Evolutionary conservation across 148 eudicot species (phyloP).

Genomic region (Rhododendron simsii): DNA sequence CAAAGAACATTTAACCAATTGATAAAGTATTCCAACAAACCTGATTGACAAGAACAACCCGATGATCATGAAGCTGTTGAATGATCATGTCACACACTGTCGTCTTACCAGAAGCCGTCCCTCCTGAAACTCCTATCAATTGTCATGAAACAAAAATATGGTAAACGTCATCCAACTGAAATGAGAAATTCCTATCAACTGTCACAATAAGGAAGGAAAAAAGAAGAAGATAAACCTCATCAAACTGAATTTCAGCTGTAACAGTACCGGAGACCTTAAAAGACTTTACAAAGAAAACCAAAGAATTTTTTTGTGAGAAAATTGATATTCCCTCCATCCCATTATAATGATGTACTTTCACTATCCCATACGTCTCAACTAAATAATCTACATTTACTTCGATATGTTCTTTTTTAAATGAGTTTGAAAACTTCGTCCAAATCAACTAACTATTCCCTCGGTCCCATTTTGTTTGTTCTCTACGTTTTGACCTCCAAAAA

Average conservation of each 20-base stretch:
- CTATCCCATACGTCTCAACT: not conserved
- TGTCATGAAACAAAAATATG: not conserved
- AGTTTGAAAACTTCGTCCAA: not conserved
- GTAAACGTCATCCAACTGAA: not conserved
- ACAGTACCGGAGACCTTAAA: not conserved
- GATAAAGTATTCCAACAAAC: slow-evolving; percentile 22
- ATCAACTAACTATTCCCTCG: not conserved
- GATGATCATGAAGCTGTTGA: slow-evolving; percentile 97
- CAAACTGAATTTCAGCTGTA: not conserved
- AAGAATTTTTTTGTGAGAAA: not conserved
- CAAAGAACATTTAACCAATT: not conserved
- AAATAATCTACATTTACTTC: not conserved
- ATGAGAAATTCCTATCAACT: slow-evolving; percentile 4
- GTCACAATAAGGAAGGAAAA: not conserved
- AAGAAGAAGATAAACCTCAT: not conserved
- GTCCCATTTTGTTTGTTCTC: not conserved
- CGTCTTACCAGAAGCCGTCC: slow-evolving; percentile 96
- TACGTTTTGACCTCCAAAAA: too few relatives aligned
- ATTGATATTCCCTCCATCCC: not conserved
- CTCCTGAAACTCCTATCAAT: slow-evolving; percentile 83
- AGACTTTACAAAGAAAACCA: not conserved
- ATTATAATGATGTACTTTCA: not conserved
- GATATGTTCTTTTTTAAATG: not conserved
- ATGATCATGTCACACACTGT: slow-evolving; percentile 94
- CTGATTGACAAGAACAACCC: slow-evolving; percentile 98